A percentile compares a stretch with the other conserved stretches of the same genome.
Evolutionary conservation across 495 filamentous ascomycete genomes (phyloP).

Genomic region (Lasiosphaeriaceae sp.): DNA sequence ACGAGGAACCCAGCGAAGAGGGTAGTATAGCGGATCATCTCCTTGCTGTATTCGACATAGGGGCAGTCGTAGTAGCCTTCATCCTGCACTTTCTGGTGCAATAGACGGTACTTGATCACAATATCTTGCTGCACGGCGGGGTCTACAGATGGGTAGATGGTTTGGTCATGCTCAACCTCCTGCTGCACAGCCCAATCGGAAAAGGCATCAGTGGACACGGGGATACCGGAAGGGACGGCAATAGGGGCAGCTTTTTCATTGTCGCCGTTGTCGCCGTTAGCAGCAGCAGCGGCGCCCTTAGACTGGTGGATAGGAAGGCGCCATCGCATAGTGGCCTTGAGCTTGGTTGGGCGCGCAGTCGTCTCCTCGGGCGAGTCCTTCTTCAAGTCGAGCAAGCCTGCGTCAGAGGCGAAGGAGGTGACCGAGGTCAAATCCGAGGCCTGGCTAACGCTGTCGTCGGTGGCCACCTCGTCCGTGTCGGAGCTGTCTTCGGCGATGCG

Average conservation of each 20-base stretch:
- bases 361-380: not conserved
- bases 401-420: conserved; percentile 42
- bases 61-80: conserved; percentile 41
- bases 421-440: conserved; percentile 41
- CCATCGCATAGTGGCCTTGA: too few relatives aligned
- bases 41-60: conserved; percentile 43
- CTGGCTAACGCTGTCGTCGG: conserved; percentile 29
- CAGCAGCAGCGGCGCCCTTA: too few relatives aligned
- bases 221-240: too few relatives aligned
- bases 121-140: conserved; percentile 39
- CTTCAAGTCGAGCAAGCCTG: not conserved
- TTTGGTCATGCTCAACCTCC: conserved; percentile 32
- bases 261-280: too few relatives aligned
- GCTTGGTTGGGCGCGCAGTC: too few relatives aligned
- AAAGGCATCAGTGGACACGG: conserved; percentile 25
- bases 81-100: conserved; percentile 39
- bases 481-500: not conserved
- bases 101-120: conserved; percentile 34
- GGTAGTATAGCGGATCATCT: conserved; percentile 34
- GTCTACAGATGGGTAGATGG: conserved; percentile 41
- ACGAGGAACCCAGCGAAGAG: conserved; percentile 36
- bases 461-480: conserved; percentile 27
- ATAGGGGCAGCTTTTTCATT: too few relatives aligned
- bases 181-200: conserved; percentile 29
- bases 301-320: too few relatives aligned